Evolutionary conservation across 1,139 yeast species (phyloP).

Genomic region (Kodamaea sp.): DNA sequence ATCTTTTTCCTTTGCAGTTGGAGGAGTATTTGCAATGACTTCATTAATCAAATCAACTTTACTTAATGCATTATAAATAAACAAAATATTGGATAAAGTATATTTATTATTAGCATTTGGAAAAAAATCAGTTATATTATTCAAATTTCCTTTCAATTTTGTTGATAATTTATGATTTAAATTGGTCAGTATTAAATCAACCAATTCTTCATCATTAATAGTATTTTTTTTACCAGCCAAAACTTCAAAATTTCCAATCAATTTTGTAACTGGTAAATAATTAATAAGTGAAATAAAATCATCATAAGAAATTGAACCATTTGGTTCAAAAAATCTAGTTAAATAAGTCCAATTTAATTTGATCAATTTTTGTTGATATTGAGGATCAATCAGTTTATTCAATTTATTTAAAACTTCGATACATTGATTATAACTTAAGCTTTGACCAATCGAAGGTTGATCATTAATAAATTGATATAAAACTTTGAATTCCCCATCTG

Average conservation of each 20-base stretch:
- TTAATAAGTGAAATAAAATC: slow-evolving; percentile 43
- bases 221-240: slow-evolving; percentile 35
- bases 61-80: slow-evolving; percentile 41
- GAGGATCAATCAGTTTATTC: slow-evolving; percentile 42
- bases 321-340: slow-evolving; percentile 40
- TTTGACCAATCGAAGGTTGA: slow-evolving; percentile 6
- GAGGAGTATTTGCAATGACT: slow-evolving; percentile 56
- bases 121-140: slow-evolving; percentile 37
- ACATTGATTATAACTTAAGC: slow-evolving; percentile 35
- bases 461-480: slow-evolving; percentile 26
- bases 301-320: slow-evolving; percentile 35
- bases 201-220: slow-evolving; percentile 32
- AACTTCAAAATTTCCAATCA: slow-evolving; percentile 44
- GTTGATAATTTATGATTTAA: slow-evolving; percentile 42
- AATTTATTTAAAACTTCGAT: slow-evolving; percentile 34
- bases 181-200: slow-evolving; percentile 34
- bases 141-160: slow-evolving; percentile 36
- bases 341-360: slow-evolving; percentile 47
- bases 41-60: slow-evolving; percentile 54
- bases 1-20: slow-evolving; percentile 40
- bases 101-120: slow-evolving; percentile 30
- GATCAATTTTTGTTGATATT: slow-evolving; percentile 39
- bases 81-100: slow-evolving; percentile 42
- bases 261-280: slow-evolving; percentile 45
- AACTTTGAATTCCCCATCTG: slow-evolving; percentile 57